phyloP scores from a whole-genome alignment of 805 yeast species.

The Pichia sporocuriosa region DNA sequence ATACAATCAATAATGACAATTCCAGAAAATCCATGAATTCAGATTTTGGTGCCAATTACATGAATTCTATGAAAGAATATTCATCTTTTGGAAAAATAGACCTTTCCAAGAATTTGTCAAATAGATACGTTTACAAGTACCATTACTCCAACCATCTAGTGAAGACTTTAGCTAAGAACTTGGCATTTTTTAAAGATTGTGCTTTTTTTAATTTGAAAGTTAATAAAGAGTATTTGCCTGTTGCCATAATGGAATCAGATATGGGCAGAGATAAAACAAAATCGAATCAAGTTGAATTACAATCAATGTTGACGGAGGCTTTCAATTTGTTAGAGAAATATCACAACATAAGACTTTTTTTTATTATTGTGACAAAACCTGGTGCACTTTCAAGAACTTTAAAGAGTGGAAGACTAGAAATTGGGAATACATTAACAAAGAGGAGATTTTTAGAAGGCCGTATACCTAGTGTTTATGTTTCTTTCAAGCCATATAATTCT shows the following conservation, averaged over 20 bases:
- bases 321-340: slow-evolving; percentile 41
- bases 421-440: slow-evolving; percentile 84
- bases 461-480: slow-evolving; percentile 73
- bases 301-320: slow-evolving; percentile 33
- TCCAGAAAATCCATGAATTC: not conserved
- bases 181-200: slow-evolving; percentile 79
- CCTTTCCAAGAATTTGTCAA: slow-evolving; percentile 6
- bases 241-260: slow-evolving; percentile 65
- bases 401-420: slow-evolving; percentile 81
- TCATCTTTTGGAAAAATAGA: slow-evolving; percentile 4
- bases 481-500: slow-evolving; percentile 62
- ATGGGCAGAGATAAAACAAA: slow-evolving; percentile 14
- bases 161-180: slow-evolving; percentile 73
- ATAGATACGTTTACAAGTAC: slow-evolving; percentile 36
- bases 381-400: slow-evolving; percentile 78
- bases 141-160: slow-evolving; percentile 86
- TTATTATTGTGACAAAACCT: slow-evolving; percentile 73
- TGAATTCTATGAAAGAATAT: not conserved
- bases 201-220: slow-evolving; percentile 82
- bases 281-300: slow-evolving; percentile 35
- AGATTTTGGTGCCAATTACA: slow-evolving; percentile 4
- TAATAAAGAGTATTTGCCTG: slow-evolving; percentile 76
- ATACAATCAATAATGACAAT: too few species aligned
- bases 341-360: slow-evolving; percentile 74
- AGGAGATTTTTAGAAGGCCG: slow-evolving; percentile 71